Conservation (phyloP, 768 basidiomycete genomes). For the Austroboletus eburneus region DNA sequence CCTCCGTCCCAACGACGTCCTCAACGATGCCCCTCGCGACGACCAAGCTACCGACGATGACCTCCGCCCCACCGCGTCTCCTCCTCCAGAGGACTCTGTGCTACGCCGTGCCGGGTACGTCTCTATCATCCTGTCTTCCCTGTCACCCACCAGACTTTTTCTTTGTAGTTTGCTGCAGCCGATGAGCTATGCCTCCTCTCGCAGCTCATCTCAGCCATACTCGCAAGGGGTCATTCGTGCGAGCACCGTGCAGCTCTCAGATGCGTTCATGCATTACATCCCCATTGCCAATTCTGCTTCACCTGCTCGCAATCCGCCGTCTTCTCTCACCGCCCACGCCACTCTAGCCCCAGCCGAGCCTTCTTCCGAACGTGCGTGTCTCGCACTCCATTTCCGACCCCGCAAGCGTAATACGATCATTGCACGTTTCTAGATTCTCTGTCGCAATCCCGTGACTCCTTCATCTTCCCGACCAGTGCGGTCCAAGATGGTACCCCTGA, state of each 20-base stretch:
- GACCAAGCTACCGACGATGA: slow-evolving; percentile 11
- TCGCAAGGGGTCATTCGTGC: slow-evolving; percentile 63
- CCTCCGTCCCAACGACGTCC: neutral
- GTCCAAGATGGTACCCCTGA: slow-evolving; percentile 24
- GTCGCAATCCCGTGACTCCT: slow-evolving; percentile 31
- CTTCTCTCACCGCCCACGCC: slow-evolving; percentile 14
- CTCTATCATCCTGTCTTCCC: neutral
- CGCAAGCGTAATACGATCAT: slow-evolving; percentile 8
- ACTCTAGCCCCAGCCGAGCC: slow-evolving; percentile 13
- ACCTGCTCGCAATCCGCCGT: neutral
- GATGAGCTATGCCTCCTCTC: slow-evolving; percentile 39
- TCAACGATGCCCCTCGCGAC: slow-evolving; percentile 1
- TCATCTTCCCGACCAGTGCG: slow-evolving; percentile 36
- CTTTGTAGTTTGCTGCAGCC: slow-evolving; percentile 52
- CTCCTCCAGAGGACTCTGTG: slow-evolving; percentile 35
- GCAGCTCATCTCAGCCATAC: slow-evolving; percentile 34
- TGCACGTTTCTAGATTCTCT: slow-evolving; percentile 24
- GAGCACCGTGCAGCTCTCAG: slow-evolving; percentile 62
- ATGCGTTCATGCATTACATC: slow-evolving; percentile 33
- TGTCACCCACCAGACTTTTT: neutral
- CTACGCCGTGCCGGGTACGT: slow-evolving; percentile 56
- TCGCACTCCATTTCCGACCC: slow-evolving; percentile 4
- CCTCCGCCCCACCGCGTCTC: slow-evolving; percentile 16
- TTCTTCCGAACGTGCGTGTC: slow-evolving; percentile 24
- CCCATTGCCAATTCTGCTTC: neutral